Percentiles rank a stretch among this genome's conserved stretches.
Conservation (phyloP, 805 yeast species). For the Candida nemodendra region DNA sequence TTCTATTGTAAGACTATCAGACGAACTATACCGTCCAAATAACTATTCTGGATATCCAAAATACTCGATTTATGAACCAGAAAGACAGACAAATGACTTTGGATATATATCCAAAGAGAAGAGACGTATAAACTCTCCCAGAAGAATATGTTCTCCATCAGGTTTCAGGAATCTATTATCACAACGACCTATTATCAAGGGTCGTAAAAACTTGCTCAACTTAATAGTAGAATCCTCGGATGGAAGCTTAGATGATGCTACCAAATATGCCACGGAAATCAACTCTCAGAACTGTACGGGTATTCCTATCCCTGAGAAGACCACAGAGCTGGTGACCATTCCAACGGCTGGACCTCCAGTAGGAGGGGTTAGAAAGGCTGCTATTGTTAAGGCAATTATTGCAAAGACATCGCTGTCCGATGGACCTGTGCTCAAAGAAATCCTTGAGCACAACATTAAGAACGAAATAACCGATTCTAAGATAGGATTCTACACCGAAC, state of each 20-base stretch:
- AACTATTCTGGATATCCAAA: conserved; percentile 2
- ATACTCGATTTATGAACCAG: background rate
- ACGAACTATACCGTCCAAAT: conserved; percentile 5
- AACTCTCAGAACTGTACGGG: conserved; percentile 63
- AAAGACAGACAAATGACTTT: background rate
- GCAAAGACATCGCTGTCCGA: conserved; percentile 16
- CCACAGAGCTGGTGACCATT: conserved; percentile 57
- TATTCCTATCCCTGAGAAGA: conserved; percentile 57
- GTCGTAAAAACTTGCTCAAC: conserved; percentile 36
- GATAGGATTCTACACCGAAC: conserved; percentile 32
- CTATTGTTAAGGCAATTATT: conserved; percentile 35
- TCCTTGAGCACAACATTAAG: conserved; percentile 5
- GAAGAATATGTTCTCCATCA: conserved; percentile 44
- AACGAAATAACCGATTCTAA: background rate
- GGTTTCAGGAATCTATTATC: conserved; percentile 22
- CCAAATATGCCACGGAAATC: conserved; percentile 66
- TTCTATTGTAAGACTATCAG: conserved; percentile 1
- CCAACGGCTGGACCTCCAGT: conserved; percentile 41
- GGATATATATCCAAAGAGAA: conserved; percentile 2
- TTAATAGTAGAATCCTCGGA: conserved; percentile 61
- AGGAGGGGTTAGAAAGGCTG: conserved; percentile 34
- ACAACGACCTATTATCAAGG: conserved; percentile 35
- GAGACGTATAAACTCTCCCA: conserved; percentile 32
- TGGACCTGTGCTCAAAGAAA: background rate
- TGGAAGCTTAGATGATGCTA: conserved; percentile 60